A percentile compares a stretch with the other conserved stretches of the same genome.
Conservation (phyloP, 768 basidiomycete species). For the Botryobasidium botryosum region DNA sequence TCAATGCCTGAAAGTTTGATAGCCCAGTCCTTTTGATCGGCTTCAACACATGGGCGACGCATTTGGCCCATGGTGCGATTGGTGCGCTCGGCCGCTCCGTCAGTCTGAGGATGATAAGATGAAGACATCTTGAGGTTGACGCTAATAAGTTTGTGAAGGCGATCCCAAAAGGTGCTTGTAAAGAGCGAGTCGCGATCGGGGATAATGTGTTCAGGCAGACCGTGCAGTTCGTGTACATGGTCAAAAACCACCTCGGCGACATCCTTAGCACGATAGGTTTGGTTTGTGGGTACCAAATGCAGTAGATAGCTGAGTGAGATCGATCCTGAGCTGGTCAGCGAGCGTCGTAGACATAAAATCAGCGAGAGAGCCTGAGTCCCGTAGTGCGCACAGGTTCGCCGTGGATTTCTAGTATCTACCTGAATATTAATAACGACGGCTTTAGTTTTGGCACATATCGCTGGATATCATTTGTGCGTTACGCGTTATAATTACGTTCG, state of each 20-base stretch:
- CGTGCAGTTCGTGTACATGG: constrained; percentile 13
- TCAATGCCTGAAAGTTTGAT: constrained; percentile 19
- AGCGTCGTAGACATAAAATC: constrained; percentile 11
- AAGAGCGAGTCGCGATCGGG: too few relatives aligned
- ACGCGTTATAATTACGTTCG: too few relatives aligned
- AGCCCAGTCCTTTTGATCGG: constrained; percentile 18
- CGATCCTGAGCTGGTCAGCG: too few relatives aligned
- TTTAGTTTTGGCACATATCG: too few relatives aligned
- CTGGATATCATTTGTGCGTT: too few relatives aligned
- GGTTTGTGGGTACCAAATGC: constrained; percentile 14
- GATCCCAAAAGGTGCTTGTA: constrained; percentile 15
- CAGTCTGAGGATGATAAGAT: constrained; percentile 16
- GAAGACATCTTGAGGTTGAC: constrained; percentile 13
- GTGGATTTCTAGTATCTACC: constrained; percentile 1
- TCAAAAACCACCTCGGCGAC: constrained; percentile 14
- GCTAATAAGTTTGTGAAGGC: constrained; percentile 7
- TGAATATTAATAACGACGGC: too few relatives aligned
- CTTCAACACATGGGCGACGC: constrained; percentile 4
- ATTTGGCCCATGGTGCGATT: constrained; percentile 10
- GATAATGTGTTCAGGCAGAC: constrained; percentile 13
- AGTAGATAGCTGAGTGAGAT: too few relatives aligned
- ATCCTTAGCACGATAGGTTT: constrained; percentile 13
- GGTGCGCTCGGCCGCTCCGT: constrained; percentile 14
- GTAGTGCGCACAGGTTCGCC: neutral
- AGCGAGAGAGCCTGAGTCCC: constrained; percentile 9